Evolutionary conservation across 2,329 filamentous ascomycete species (phyloP).

Genomic region (Mollisiaceae sp.): DNA sequence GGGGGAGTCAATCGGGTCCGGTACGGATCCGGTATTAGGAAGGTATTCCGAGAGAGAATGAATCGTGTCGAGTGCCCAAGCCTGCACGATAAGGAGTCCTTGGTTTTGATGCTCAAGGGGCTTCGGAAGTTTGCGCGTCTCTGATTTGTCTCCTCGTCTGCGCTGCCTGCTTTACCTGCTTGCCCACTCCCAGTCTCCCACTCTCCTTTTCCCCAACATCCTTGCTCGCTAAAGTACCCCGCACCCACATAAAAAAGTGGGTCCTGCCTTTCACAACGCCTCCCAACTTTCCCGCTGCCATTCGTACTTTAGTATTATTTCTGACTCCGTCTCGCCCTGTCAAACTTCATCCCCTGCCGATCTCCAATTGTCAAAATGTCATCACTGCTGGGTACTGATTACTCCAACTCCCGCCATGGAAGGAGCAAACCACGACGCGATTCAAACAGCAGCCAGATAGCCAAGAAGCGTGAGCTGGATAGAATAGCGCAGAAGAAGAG

Average conservation of each 20-base stretch:
- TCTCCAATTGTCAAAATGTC: background rate
- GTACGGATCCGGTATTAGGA: too few species aligned
- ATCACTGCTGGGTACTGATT: background rate
- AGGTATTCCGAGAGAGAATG: background rate
- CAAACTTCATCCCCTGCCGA: background rate
- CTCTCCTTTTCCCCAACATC: background rate
- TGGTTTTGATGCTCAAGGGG: background rate
- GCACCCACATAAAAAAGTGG: background rate
- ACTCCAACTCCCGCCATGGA: background rate
- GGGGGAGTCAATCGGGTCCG: background rate
- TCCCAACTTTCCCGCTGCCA: background rate
- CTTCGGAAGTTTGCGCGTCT: background rate
- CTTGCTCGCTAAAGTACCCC: background rate
- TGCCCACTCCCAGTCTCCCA: too few species aligned
- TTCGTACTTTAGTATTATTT: background rate
- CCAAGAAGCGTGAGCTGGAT: constrained; percentile 1
- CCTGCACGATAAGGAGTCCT: background rate
- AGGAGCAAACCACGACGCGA: background rate
- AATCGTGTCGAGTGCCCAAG: background rate
- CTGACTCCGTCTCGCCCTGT: background rate
- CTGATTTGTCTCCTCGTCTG: background rate
- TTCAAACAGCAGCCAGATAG: constrained; percentile 3
- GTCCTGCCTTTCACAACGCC: too few species aligned
- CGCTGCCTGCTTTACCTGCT: background rate
- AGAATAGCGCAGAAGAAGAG: constrained; percentile 5